Conservation (phyloP, 169 alveolate genomes). For the Cryptosporidium bovis region DNA sequence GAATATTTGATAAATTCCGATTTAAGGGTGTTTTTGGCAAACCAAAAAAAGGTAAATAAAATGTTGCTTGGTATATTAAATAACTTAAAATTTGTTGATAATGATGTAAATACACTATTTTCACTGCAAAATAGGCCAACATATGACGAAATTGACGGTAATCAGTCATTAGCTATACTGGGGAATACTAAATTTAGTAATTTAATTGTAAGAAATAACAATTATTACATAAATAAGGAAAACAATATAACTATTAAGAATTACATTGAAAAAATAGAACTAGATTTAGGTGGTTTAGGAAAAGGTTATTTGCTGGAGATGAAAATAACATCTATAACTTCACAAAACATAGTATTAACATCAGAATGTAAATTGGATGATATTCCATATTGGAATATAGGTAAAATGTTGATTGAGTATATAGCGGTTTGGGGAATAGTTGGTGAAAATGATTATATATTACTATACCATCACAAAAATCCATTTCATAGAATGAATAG, state of each 20-base stretch:
- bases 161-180: not conserved
- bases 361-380: slow-evolving; percentile 18
- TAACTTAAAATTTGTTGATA: slow-evolving; percentile 6
- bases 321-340: slow-evolving; percentile 35
- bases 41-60: slow-evolving; percentile 26
- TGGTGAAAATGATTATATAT: slow-evolving; percentile 14
- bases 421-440: slow-evolving; percentile 61
- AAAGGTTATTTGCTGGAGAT: slow-evolving; percentile 55
- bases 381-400: slow-evolving; percentile 54
- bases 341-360: slow-evolving; percentile 33
- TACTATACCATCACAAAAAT: slow-evolving; percentile 58
- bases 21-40: slow-evolving; percentile 13
- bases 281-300: slow-evolving; percentile 60
- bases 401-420: slow-evolving; percentile 47
- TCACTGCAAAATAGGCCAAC: slow-evolving; percentile 6
- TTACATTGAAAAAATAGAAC: slow-evolving; percentile 11
- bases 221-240: not conserved
- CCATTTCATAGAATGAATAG: slow-evolving; percentile 40
- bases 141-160: not conserved
- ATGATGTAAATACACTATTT: slow-evolving; percentile 7
- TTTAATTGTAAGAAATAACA: not conserved
- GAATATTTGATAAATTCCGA: slow-evolving; percentile 25
- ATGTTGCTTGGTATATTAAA: not conserved
- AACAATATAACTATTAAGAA: not conserved
- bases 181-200: slow-evolving; percentile 2